phyloP scores from a whole-genome alignment of 345 rosid genomes.

The Sonneratia alba region DNA sequence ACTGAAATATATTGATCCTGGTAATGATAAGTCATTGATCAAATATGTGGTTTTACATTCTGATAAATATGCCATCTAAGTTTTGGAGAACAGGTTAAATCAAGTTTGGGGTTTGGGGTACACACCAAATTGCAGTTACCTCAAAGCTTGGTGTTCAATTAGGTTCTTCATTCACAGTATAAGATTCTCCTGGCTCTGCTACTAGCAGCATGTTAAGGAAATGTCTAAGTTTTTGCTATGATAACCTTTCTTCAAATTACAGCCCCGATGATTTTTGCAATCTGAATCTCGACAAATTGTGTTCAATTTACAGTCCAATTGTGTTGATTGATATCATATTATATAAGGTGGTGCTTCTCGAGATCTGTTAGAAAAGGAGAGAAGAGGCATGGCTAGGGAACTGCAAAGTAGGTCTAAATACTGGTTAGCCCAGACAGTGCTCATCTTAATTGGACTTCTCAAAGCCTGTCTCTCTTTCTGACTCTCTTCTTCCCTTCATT shows the following conservation, averaged over 20 bases:
- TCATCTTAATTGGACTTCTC: no score
- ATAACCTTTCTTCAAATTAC: neutral
- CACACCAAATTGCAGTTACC: neutral
- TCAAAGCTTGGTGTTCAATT: neutral
- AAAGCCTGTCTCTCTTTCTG: neutral
- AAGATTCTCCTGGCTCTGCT: neutral
- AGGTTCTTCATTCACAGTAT: neutral
- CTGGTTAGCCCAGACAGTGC: no score
- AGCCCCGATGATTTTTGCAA: neutral
- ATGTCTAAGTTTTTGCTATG: neutral
- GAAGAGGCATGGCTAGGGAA: no score
- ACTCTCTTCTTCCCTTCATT: neutral
- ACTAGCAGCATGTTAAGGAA: neutral
- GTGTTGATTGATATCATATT: neutral
- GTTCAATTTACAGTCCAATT: no score
- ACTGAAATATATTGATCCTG: neutral
- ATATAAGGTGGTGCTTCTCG: neutral
- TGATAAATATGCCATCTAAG: neutral
- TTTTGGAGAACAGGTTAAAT: neutral
- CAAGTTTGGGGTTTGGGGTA: neutral
- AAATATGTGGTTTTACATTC: neutral
- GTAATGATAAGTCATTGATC: neutral
- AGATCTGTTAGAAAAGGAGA: no score
- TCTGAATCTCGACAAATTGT: neutral
- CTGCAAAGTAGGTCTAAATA: no score